Evolutionary conservation across 1,284 basidiomycete species (phyloP).

Genomic region (Farysia itapuensis): DNA sequence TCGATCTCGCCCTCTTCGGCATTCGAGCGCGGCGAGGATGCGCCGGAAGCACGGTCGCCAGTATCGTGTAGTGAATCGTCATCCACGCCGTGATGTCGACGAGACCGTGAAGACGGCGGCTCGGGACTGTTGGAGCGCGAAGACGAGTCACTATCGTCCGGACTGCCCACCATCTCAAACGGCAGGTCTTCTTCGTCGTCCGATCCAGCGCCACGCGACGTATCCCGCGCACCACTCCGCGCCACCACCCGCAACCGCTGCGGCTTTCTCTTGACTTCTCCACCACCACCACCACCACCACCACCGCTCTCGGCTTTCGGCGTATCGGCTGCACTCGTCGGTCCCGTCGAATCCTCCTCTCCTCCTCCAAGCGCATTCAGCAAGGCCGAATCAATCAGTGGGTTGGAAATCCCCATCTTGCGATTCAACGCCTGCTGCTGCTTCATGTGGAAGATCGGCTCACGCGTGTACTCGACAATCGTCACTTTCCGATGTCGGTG

Average conservation of each 20-base stretch:
- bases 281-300: constrained; percentile 4
- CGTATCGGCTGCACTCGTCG: constrained; percentile 38
- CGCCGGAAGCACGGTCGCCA: not conserved
- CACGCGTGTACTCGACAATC: constrained; percentile 50
- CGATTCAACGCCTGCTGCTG: constrained; percentile 33
- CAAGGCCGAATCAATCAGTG: constrained; percentile 26
- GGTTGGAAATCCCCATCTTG: constrained; percentile 30
- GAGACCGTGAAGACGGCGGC: constrained; percentile 2
- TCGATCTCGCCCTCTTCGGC: constrained; percentile 67
- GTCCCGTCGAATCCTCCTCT: constrained; percentile 23
- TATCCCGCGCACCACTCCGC: not conserved
- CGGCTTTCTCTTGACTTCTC: constrained; percentile 1
- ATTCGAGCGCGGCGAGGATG: constrained; percentile 10
- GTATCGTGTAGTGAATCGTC: constrained; percentile 5
- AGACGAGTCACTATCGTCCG: constrained; percentile 41
- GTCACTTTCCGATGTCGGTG: constrained; percentile 54
- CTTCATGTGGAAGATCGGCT: constrained; percentile 45
- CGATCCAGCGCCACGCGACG: constrained; percentile 1
- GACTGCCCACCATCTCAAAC: constrained; percentile 51
- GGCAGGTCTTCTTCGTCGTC: constrained; percentile 45
- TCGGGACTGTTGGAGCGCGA: constrained; percentile 35
- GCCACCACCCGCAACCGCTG: constrained; percentile 2
- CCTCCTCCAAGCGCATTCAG: constrained; percentile 27
- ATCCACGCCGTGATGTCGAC: not conserved
- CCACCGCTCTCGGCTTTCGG: constrained; percentile 14